A percentile compares a stretch with the other conserved stretches of the same genome.
phyloP scores from a whole-genome alignment of 148 eudicot species.

The Chenopodium album region DNA sequence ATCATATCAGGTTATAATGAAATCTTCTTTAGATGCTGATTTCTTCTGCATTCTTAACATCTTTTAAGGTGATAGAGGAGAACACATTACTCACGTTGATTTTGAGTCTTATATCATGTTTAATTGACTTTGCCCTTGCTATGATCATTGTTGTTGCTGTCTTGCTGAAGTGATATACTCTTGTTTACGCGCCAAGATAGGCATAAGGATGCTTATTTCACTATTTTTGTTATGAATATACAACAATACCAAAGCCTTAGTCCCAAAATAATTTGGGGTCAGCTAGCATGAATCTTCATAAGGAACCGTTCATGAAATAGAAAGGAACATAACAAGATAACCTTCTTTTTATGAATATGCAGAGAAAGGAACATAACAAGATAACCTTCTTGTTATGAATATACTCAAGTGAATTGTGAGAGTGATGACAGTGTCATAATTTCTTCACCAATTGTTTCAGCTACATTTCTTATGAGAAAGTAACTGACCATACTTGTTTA shows the following conservation, averaged over 20 bases:
- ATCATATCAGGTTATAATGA: slow-evolving; percentile 73
- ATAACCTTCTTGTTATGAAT: no score
- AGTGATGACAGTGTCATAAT: background rate
- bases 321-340: no score
- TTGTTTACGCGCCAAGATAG: background rate
- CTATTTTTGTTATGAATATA: no score
- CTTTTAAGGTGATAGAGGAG: background rate
- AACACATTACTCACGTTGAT: background rate
- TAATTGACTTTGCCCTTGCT: background rate
- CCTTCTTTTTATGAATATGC: no score
- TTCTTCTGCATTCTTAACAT: background rate
- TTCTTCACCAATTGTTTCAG: background rate
- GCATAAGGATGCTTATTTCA: background rate
- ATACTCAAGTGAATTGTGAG: background rate
- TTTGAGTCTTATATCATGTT: background rate
- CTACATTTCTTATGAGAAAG: background rate
- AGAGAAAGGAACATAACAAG: no score
- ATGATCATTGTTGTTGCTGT: background rate
- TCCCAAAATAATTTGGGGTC: no score
- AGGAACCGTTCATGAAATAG: no score
- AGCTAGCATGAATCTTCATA: no score
- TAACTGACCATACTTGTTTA: no score
- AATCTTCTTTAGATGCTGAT: slow-evolving; percentile 3
- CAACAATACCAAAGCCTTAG: no score
- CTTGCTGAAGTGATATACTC: background rate